Evolutionary conservation across 2,329 filamentous ascomycete species (phyloP).

Genomic region (Dactylellina sp.): DNA sequence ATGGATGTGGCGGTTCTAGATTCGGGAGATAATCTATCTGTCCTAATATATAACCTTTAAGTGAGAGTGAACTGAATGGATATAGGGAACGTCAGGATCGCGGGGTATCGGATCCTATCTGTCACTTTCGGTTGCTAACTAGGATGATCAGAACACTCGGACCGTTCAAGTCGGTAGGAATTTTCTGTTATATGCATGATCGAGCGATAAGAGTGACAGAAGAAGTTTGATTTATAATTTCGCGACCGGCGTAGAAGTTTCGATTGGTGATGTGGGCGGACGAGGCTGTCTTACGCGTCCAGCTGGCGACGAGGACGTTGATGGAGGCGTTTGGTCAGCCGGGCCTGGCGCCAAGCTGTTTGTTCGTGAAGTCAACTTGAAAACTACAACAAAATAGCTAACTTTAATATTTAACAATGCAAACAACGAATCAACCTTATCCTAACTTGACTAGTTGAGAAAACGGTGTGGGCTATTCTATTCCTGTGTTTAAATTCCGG

Average conservation of each 20-base stretch:
- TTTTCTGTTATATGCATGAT: slow-evolving; percentile 33
- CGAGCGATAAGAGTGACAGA: not conserved
- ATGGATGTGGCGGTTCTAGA: no score
- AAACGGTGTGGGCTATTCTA: no score
- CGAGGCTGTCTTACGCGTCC: slow-evolving; percentile 57
- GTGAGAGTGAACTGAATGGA: not conserved
- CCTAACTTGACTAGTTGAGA: no score
- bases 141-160: slow-evolving; percentile 6
- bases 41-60: no score
- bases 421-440: no score
- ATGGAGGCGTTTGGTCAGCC: slow-evolving; percentile 32
- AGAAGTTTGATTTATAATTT: slow-evolving; percentile 45
- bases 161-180: not conserved
- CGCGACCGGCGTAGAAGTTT: slow-evolving; percentile 36
- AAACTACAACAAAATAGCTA: slow-evolving; percentile 42
- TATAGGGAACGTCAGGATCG: not conserved
- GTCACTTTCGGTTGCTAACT: slow-evolving; percentile 10
- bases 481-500: no score
- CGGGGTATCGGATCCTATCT: not conserved
- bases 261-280: slow-evolving; percentile 25
- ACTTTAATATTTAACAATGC: no score
- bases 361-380: slow-evolving; percentile 9
- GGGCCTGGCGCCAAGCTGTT: not conserved
- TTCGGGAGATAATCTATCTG: no score
- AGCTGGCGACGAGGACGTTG: slow-evolving; percentile 15